Base-by-base conservation (phyloP, 345 rosid species). In the Salix udensis region DNA sequence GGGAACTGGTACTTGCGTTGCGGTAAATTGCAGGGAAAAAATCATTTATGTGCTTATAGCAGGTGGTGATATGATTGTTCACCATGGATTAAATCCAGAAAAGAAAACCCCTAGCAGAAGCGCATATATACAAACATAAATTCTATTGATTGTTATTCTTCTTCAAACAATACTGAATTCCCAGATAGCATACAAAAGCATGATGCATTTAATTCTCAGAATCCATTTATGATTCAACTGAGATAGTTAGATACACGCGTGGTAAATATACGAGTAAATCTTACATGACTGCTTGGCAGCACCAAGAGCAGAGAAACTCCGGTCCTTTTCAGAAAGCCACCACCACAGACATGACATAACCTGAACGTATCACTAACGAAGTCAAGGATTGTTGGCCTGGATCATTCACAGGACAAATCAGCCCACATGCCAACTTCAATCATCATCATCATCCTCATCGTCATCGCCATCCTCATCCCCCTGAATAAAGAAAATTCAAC, bases 211-310 rank as follows among this genome's bases (percentile, higher is more conserved):
- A 7, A 6, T 50, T 14, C 52, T 48, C 26, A 18, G 23, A 61
- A 48, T 15, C 28, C 4, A 58, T 23, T 58, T 1, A 58, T n/a
- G n/a, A 70, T 70, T 50, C 61, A 48, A 68, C 62, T 30, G 68
- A 72, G 44, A 15, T 26, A 30, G 3, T 31, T 2, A 13, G 5
- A 28, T 48, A 21, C 21, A 66, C 26, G 76, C 58, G 5, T 16
- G 48, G 34, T n/a, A 52, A 55, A 70, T 71, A 24, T 39, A 53
- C 31, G 23, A 70, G 18, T 50, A 58, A 67, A 34, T 53, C 75
- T 78, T 60, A 61, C 61, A 46, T 9, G 53, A 52, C 74, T 19
- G 42, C 21, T 80, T 53, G 67, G 73, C 46, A 73, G 16, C 50
- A 55, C 66, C 66, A 14, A 36, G n/a, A 36, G 46, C 74, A 34